A percentile compares a stretch with the other conserved stretches of the same genome.
These are phyloP conservation scores for Anthostomella pinea DNA, from an alignment of 2,329 filamentous ascomycete species.

Conservation along the genomic window DNA sequence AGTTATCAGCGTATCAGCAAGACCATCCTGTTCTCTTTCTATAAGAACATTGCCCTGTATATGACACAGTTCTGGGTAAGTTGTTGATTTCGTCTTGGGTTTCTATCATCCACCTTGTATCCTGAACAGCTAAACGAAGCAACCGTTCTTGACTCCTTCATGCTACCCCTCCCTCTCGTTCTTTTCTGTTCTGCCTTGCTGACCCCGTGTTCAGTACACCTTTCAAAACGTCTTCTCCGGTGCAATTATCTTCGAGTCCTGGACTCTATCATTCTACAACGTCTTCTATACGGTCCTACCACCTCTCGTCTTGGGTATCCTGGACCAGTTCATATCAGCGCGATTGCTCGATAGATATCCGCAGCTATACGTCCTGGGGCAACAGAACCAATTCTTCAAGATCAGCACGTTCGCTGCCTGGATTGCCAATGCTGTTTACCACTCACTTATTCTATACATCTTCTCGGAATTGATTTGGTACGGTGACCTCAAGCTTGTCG, in stretches of 20 bases:
- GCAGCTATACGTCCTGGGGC: slow-evolving; percentile 89
- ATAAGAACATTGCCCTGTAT: slow-evolving; percentile 98
- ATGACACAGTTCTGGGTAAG: slow-evolving; percentile 99
- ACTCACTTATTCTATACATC: slow-evolving; percentile 90
- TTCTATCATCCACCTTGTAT: too few relatives aligned
- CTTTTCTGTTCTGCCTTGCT: slow-evolving; percentile 29
- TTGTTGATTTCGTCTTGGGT: slow-evolving; percentile 14
- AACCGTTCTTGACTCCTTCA: too few relatives aligned
- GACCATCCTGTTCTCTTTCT: slow-evolving; percentile 97
- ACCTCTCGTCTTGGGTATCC: slow-evolving; percentile 90
- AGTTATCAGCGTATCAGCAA: slow-evolving; percentile 96
- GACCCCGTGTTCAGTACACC: slow-evolving; percentile 63
- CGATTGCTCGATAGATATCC: slow-evolving; percentile 92
- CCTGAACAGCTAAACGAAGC: too few relatives aligned
- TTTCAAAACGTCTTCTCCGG: slow-evolving; percentile 99
- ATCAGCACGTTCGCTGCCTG: slow-evolving; percentile 89
- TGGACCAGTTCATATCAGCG: slow-evolving; percentile 96
- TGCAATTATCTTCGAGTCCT: slow-evolving; percentile 97
- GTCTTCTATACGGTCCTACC: slow-evolving; percentile 95
- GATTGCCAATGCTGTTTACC: slow-evolving; percentile 93
- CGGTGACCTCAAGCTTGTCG: slow-evolving; percentile 71
- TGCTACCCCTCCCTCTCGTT: not conserved
- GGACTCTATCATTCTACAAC: slow-evolving; percentile 99
- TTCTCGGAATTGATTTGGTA: slow-evolving; percentile 78
- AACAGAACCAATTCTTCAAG: slow-evolving; percentile 90